Conservation (phyloP, 83 land plant species). For the Picea abies region DNA sequence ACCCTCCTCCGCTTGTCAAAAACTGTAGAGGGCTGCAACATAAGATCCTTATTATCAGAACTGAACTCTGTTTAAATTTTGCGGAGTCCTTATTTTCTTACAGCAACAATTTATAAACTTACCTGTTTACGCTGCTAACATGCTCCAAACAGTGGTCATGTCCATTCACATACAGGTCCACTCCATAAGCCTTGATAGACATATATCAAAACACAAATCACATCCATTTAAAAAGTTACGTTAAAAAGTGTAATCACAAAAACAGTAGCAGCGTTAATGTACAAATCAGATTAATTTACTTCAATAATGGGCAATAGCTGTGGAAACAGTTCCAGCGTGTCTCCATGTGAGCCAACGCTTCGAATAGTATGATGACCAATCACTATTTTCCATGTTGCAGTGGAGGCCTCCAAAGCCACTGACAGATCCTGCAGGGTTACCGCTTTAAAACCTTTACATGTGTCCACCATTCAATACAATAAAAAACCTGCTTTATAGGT, state of each 20-base stretch:
- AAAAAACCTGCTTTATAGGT: not conserved
- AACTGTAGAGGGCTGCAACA: constrained; percentile 68
- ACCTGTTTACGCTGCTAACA: constrained; percentile 79
- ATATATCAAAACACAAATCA: not conserved
- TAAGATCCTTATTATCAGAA: not conserved
- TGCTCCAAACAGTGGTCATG: constrained; percentile 97
- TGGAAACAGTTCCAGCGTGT: constrained; percentile 54
- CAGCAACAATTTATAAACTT: constrained; percentile 1
- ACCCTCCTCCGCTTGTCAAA: constrained; percentile 93
- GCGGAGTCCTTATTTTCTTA: too few relatives aligned
- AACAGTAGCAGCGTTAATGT: too few relatives aligned
- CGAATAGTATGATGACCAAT: constrained; percentile 88
- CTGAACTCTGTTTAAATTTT: not conserved
- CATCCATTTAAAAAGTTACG: too few relatives aligned
- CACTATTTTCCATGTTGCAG: constrained; percentile 90
- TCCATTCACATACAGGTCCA: constrained; percentile 87
- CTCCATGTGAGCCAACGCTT: constrained; percentile 84
- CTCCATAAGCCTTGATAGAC: constrained; percentile 28
- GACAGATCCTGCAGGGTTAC: constrained; percentile 54
- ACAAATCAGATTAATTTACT: constrained; percentile 26
- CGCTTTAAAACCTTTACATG: not conserved
- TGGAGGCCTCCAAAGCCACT: constrained; percentile 54
- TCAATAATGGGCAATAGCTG: constrained; percentile 76
- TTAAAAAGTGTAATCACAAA: too few relatives aligned
- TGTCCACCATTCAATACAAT: not conserved